Conservation (phyloP, 306 rosid species). For the Spatholobus suberectus region DNA sequence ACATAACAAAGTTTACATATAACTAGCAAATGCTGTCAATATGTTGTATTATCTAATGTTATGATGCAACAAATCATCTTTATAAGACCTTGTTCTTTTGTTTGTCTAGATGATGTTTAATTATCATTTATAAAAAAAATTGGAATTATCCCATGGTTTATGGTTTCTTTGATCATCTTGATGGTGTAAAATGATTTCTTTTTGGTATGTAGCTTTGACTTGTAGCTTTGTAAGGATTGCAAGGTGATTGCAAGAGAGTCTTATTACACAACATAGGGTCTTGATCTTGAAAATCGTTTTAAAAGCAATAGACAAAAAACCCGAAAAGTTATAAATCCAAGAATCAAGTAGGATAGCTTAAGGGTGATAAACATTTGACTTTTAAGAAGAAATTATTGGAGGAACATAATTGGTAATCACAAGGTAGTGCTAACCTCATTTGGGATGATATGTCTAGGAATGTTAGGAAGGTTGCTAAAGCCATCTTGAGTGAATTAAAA, state of each 20-base stretch:
- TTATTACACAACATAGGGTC: not conserved
- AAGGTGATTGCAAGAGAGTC: not conserved
- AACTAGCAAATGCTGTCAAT: not conserved
- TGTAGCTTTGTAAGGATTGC: not conserved
- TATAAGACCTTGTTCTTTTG: not conserved
- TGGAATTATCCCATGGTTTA: constrained; percentile 4
- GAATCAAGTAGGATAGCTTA: not conserved
- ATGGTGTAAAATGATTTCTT: not conserved
- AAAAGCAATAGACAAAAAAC: not conserved
- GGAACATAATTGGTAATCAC: not conserved
- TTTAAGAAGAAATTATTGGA: not conserved
- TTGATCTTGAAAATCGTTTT: not conserved
- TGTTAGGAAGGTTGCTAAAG: not conserved
- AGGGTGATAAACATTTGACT: not conserved
- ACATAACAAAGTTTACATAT: constrained; percentile 26
- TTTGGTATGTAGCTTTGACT: not conserved
- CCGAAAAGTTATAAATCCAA: not conserved
- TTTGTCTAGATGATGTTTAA: constrained; percentile 11
- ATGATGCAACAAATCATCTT: constrained; percentile 25
- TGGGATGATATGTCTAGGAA: not conserved
- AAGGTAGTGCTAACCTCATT: not conserved
- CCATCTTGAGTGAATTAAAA: not conserved
- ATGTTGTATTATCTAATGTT: not conserved
- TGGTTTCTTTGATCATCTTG: not conserved
- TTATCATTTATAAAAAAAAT: not conserved